These are phyloP conservation scores for Hydnomerulius pinastri DNA, from an alignment of 768 basidiomycete genomes.

Conservation along the genomic window DNA sequence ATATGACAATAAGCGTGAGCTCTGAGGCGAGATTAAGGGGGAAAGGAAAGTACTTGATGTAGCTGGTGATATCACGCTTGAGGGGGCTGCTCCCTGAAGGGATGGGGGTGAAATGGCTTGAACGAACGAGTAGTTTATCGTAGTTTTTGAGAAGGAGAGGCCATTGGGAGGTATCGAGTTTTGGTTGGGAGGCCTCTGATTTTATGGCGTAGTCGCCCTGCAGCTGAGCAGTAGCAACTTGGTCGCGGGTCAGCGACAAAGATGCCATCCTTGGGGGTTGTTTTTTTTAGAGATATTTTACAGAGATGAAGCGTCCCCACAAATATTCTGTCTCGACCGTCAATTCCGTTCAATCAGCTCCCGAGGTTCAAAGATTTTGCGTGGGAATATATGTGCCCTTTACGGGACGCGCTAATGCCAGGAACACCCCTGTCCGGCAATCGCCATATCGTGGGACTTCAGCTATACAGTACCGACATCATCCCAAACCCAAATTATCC, in stretches of 20 bases:
- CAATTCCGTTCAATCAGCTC: too few species aligned
- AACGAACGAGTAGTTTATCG: slow-evolving; percentile 92
- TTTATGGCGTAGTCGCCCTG: slow-evolving; percentile 81
- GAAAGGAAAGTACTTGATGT: slow-evolving; percentile 72
- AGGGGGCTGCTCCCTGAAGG: slow-evolving; percentile 91
- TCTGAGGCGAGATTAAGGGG: neutral
- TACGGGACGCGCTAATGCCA: slow-evolving; percentile 10
- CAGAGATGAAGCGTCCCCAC: neutral
- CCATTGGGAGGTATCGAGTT: slow-evolving; percentile 95
- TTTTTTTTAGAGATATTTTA: neutral
- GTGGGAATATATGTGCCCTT: slow-evolving; percentile 15
- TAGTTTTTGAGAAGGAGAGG: slow-evolving; percentile 98
- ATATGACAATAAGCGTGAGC: slow-evolving; percentile 7
- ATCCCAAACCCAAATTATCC: slow-evolving; percentile 17
- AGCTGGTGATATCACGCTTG: slow-evolving; percentile 88
- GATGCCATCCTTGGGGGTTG: slow-evolving; percentile 18
- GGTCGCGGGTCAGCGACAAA: slow-evolving; percentile 53
- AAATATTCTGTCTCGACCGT: slow-evolving; percentile 22
- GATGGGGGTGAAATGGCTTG: slow-evolving; percentile 97
- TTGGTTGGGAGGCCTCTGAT: slow-evolving; percentile 70
- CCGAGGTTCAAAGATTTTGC: too few species aligned
- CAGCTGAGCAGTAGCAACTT: slow-evolving; percentile 74
- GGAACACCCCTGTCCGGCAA: slow-evolving; percentile 3
- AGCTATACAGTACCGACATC: slow-evolving; percentile 54
- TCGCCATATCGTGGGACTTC: slow-evolving; percentile 15